Conservation (phyloP, 2,329 filamentous ascomycete genomes). For the Aspergillus arachidicola region DNA sequence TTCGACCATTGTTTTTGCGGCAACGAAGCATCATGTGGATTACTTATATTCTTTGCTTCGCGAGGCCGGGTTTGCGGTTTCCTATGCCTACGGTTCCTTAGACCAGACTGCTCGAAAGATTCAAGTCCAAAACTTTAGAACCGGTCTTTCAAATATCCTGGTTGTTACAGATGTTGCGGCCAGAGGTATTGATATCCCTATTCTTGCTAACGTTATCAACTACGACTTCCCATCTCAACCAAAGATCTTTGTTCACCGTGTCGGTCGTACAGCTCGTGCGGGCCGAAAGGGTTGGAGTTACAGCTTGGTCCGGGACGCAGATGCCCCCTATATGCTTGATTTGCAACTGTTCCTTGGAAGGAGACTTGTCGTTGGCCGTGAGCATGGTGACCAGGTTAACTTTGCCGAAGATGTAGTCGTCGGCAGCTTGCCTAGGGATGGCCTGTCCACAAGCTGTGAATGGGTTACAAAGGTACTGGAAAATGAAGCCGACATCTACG, state of each 20-base stretch:
- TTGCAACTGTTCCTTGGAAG: conserved; percentile 93
- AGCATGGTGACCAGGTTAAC: conserved; percentile 61
- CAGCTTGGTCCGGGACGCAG: conserved; percentile 82
- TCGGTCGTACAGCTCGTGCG: conserved; percentile 92
- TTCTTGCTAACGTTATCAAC: conserved; percentile 96
- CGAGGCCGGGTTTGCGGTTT: conserved; percentile 81
- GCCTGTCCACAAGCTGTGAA: conserved; percentile 75
- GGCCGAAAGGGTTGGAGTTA: conserved; percentile 94
- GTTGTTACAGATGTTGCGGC: conserved; percentile 97
- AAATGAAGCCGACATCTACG: conserved; percentile 72
- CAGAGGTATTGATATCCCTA: conserved; percentile 94
- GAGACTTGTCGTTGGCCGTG: conserved; percentile 74
- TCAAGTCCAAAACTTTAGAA: conserved; percentile 87
- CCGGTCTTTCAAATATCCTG: conserved; percentile 81
- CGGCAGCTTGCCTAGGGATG: conserved; percentile 72
- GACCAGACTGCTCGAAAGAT: conserved; percentile 92
- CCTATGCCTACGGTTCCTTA: conserved; percentile 90
- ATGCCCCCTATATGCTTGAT: conserved; percentile 90
- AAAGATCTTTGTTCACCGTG: conserved; percentile 94
- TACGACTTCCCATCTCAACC: conserved; percentile 97
- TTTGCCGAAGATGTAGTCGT: conserved; percentile 84
- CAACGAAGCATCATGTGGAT: conserved; percentile 97
- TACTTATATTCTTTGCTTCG: conserved; percentile 83
- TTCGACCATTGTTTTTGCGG: conserved; percentile 92
- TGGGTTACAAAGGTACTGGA: conserved; percentile 78